phyloP scores from a whole-genome alignment of 2,329 filamentous ascomycete genomes.

The Fusarium kyushuense region DNA sequence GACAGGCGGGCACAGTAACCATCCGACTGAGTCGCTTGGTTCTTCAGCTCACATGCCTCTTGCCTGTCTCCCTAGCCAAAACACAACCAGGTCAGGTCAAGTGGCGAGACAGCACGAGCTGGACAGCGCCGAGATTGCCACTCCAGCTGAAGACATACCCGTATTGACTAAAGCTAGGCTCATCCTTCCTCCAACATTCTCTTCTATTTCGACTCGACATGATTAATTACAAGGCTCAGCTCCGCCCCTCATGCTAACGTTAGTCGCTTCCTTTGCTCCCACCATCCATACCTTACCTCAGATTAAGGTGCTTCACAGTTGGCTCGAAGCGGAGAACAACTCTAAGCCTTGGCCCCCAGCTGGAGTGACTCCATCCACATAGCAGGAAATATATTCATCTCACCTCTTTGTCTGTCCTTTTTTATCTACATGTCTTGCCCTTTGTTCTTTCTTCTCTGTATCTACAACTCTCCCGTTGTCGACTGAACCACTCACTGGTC shows the following conservation, averaged over 20 bases:
- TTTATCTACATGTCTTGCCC: neutral
- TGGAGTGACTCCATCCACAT: conserved; percentile 10
- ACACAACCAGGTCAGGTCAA: conserved; percentile 6
- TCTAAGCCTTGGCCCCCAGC: conserved; percentile 31
- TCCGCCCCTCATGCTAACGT: conserved; percentile 21
- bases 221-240: conserved; percentile 5
- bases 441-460: neutral
- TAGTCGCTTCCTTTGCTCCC: conserved; percentile 1
- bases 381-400: conserved; percentile 12
- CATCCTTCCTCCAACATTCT: conserved; percentile 8
- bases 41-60: neutral
- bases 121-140: neutral
- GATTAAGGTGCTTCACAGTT: conserved; percentile 13
- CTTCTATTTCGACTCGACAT: neutral
- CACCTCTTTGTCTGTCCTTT: neutral
- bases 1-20: conserved; percentile 14
- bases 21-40: neutral
- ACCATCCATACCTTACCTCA: conserved; percentile 23
- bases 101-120: conserved; percentile 27
- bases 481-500: neutral
- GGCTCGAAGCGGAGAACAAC: conserved; percentile 35
- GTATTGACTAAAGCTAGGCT: neutral
- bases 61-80: neutral
- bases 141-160: neutral
- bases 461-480: neutral